Base-by-base conservation (phyloP, 1,284 basidiomycete genomes). In the Melampsora larici-populina region DNA sequence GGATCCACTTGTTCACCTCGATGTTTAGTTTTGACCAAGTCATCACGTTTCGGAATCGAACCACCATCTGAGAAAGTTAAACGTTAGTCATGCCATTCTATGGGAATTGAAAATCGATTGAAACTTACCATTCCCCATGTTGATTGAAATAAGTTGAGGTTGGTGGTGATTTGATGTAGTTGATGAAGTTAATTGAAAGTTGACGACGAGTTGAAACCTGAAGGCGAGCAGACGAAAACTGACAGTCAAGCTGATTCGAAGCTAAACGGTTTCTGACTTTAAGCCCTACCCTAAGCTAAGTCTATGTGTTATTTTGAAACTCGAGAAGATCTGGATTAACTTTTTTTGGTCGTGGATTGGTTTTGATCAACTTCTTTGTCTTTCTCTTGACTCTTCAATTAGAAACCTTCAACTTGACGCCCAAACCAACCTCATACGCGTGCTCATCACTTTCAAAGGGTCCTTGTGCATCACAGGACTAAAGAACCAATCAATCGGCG, bases 1-100 rank as follows among this genome's bases (percentile, higher is more conserved):
- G 91, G 93, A 86, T 94, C 92, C 1, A 90, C 90, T 82, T 92
- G 89, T 81, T 93, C 91, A 65, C 90, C 89, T 87, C 92, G 92
- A n/a, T 87, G 86, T 83, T 89, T 92, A 69, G 85, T 90, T 80
- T 86, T 87, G 24, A 93, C 91, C 46, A 93, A 85, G 81, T 93
- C 92, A 71, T 90, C 86, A 74, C 92, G 88, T 83, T 93, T 91
- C 1, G 92, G 91, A 79, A 94, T 93, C 82, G 90, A 91, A 48
- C 79, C 80, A 60, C 76, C 76, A 60, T 78, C 76, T 78, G 36
- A 60, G 49, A 43, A 17, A 24, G 17, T 58, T n/a, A 67, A 68
- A n/a, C 18, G 31, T 36, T 18, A 9, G 29, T 62, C 64, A 43
- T 36, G 18, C 1, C 15, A 17, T 36, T 18, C n/a, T 36, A 65